Percentiles rank a stretch among this genome's conserved stretches.
Evolutionary conservation across 331 rosid species (phyloP).

Genomic region (Telfairia occidentalis): DNA sequence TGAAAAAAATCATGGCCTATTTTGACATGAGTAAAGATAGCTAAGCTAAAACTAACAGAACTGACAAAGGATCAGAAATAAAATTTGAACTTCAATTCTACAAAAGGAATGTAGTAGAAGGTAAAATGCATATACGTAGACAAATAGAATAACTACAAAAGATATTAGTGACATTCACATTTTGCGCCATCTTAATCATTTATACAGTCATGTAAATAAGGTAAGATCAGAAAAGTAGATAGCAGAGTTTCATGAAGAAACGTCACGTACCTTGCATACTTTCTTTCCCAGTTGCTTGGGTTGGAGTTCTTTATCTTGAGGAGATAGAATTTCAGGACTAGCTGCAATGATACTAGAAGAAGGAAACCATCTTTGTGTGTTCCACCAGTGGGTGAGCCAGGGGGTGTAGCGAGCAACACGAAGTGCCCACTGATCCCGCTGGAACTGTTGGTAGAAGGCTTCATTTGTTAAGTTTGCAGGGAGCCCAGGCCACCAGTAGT

Average conservation of each 20-base stretch:
- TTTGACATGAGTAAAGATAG: too few species aligned
- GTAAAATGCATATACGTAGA: too few species aligned
- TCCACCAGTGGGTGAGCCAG: conserved; percentile 94
- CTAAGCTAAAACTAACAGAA: too few species aligned
- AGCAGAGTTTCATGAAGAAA: background rate
- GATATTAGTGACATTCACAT: background rate
- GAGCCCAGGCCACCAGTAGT: conserved; percentile 83
- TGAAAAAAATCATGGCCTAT: too few species aligned
- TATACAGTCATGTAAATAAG: background rate
- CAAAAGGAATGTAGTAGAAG: too few species aligned
- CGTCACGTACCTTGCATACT: conserved; percentile 18
- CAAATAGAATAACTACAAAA: too few species aligned
- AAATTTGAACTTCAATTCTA: too few species aligned
- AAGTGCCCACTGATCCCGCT: conserved; percentile 57
- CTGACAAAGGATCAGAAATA: too few species aligned
- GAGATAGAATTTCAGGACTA: conserved; percentile 29
- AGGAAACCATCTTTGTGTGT: conserved; percentile 79
- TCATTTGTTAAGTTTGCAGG: conserved; percentile 53
- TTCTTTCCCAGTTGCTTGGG: background rate
- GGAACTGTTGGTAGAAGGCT: conserved; percentile 28
- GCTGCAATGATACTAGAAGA: conserved; percentile 17
- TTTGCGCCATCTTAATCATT: background rate
- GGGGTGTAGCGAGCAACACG: conserved; percentile 68
- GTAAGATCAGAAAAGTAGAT: background rate
- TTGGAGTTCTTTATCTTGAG: conserved; percentile 45